Conservation (phyloP, 2,329 filamentous ascomycete genomes). For the Aureobasidium musti region DNA sequence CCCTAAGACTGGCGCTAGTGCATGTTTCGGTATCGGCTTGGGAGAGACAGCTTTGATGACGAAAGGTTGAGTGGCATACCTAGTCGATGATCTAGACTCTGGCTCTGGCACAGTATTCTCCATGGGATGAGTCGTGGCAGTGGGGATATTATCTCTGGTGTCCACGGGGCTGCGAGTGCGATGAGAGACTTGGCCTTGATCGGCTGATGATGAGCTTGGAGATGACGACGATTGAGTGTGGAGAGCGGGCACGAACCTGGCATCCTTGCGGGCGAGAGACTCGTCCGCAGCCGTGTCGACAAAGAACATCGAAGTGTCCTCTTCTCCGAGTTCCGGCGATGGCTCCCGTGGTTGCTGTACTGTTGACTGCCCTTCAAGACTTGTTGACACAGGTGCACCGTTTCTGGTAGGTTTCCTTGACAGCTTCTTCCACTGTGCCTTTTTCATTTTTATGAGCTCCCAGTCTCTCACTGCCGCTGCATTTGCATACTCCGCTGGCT, state of each 20-base stretch:
- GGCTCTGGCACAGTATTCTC: no score
- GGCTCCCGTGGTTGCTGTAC: not conserved
- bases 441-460: not conserved
- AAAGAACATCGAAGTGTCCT: not conserved
- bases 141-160: no score
- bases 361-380: no score
- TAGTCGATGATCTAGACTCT: no score
- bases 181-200: no score
- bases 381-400: no score
- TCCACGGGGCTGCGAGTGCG: no score
- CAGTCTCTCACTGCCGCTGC: conserved; percentile 7
- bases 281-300: not conserved
- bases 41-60: not conserved
- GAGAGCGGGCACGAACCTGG: not conserved
- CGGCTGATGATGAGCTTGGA: not conserved
- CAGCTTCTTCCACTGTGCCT: not conserved
- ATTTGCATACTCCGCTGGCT: conserved; percentile 10
- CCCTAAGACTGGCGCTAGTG: no score
- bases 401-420: not conserved
- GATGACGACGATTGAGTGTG: not conserved
- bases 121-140: no score
- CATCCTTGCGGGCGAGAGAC: not conserved
- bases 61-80: not conserved
- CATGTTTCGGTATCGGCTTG: no score
- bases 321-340: not conserved